phyloP scores from a whole-genome alignment of 2,329 filamentous ascomycete species.

The Diplodia corticola region DNA sequence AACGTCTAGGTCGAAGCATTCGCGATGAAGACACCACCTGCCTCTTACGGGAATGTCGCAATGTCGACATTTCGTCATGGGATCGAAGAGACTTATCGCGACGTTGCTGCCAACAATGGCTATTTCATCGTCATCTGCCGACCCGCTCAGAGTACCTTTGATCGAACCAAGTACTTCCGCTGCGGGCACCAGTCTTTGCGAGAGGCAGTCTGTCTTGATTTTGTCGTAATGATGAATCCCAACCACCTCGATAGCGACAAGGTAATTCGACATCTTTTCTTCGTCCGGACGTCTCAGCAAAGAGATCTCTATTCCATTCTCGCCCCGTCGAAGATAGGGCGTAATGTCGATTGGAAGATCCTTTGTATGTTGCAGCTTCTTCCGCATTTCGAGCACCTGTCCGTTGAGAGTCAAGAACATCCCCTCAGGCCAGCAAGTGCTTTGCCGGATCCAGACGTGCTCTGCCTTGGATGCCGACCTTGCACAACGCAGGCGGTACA shows the following conservation, averaged over 20 bases:
- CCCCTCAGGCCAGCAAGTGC: constrained; percentile 67
- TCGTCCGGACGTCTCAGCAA: constrained; percentile 35
- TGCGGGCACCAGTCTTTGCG: constrained; percentile 41
- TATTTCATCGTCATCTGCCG: constrained; percentile 50
- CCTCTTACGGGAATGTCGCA: constrained; percentile 74
- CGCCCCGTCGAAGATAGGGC: constrained; percentile 55
- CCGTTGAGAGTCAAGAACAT: constrained; percentile 71
- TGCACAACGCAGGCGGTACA: constrained; percentile 71
- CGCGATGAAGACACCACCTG: constrained; percentile 68
- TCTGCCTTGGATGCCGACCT: constrained; percentile 41
- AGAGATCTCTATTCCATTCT: constrained; percentile 61
- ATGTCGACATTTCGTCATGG: constrained; percentile 49
- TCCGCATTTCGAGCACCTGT: constrained; percentile 55
- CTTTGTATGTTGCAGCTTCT: constrained; percentile 71
- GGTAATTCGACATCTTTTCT: constrained; percentile 49
- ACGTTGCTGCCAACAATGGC: constrained; percentile 42
- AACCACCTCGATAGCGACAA: constrained; percentile 70
- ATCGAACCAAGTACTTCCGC: constrained; percentile 60
- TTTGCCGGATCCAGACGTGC: constrained; percentile 61
- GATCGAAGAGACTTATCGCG: constrained; percentile 50
- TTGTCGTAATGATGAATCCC: constrained; percentile 50
- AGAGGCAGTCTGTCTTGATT: constrained; percentile 36
- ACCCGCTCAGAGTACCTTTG: constrained; percentile 44
- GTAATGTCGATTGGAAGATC: constrained; percentile 78
- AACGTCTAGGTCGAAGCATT: constrained; percentile 86